Conservation (phyloP, 202 grass and related monocot genomes). For the Brachypodium distachyon region DNA sequence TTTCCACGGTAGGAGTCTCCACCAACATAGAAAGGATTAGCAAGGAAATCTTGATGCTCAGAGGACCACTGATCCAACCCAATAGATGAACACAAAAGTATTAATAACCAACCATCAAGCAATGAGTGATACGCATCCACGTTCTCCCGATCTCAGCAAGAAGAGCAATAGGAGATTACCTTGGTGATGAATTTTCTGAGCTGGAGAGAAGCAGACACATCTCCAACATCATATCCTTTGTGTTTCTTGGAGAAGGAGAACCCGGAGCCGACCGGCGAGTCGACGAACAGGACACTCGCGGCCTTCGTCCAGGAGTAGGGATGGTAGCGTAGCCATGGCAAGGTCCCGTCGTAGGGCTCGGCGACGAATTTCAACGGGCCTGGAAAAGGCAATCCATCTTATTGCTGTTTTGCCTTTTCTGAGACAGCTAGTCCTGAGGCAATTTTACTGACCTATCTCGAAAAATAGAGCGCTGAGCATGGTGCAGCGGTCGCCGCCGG, state of each 20-base stretch:
- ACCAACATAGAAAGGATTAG: background rate
- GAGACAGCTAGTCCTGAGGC: too few relatives aligned
- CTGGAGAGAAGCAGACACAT: too few relatives aligned
- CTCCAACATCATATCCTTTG: background rate
- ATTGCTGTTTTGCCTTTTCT: too few relatives aligned
- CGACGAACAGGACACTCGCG: background rate
- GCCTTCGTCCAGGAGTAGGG: constrained; percentile 41
- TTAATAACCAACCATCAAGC: too few relatives aligned
- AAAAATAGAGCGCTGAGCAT: constrained; percentile 5
- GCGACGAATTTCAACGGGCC: constrained; percentile 22
- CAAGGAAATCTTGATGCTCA: background rate
- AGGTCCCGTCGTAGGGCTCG: background rate
- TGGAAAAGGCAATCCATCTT: too few relatives aligned
- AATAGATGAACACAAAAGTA: background rate
- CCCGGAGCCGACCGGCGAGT: too few relatives aligned
- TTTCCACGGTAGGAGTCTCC: background rate
- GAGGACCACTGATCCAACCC: background rate
- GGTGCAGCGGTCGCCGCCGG: constrained; percentile 25
- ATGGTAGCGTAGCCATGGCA: constrained; percentile 21
- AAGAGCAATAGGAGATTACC: background rate
- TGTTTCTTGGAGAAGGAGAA: background rate
- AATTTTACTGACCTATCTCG: constrained; percentile 23
- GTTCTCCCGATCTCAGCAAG: too few relatives aligned
- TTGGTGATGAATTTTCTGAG: background rate
- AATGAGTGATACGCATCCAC: too few relatives aligned